Conservation (phyloP, 306 rosid genomes). For the Crotalaria pallida region DNA sequence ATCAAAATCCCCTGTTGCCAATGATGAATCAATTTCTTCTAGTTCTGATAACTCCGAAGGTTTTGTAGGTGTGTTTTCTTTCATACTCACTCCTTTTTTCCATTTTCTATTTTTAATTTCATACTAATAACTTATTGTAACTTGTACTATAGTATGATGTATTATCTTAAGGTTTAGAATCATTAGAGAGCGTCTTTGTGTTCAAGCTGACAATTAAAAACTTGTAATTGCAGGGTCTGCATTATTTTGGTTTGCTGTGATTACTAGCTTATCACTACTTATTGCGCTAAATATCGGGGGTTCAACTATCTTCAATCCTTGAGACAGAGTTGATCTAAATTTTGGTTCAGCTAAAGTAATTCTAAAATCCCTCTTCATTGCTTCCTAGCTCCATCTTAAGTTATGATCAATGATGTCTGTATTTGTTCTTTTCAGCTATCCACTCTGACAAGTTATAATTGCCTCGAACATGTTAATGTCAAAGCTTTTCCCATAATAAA, state of each 20-base stretch:
- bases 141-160: background rate
- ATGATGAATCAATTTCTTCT: slow-evolving; percentile 36
- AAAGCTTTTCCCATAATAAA: background rate
- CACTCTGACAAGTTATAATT: background rate
- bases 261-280: slow-evolving; percentile 58
- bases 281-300: slow-evolving; percentile 76
- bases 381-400: background rate
- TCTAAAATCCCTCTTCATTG: slow-evolving; percentile 5
- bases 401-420: background rate
- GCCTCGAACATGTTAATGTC: background rate
- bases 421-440: background rate
- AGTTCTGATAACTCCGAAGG: slow-evolving; percentile 38
- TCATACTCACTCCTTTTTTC: background rate
- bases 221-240: slow-evolving; percentile 58
- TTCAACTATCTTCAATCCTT: slow-evolving; percentile 89
- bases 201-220: slow-evolving; percentile 19
- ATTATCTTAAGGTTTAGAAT: background rate
- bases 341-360: slow-evolving; percentile 36
- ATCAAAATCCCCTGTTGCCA: slow-evolving; percentile 34
- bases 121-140: background rate
- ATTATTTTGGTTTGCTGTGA: slow-evolving; percentile 81
- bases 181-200: background rate
- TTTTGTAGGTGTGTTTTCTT: slow-evolving; percentile 44
- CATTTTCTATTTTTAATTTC: too few species aligned
- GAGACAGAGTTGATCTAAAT: slow-evolving; percentile 22